Evolutionary conservation across 768 basidiomycete genomes (phyloP).

Genomic region (Lactarius tabidus): DNA sequence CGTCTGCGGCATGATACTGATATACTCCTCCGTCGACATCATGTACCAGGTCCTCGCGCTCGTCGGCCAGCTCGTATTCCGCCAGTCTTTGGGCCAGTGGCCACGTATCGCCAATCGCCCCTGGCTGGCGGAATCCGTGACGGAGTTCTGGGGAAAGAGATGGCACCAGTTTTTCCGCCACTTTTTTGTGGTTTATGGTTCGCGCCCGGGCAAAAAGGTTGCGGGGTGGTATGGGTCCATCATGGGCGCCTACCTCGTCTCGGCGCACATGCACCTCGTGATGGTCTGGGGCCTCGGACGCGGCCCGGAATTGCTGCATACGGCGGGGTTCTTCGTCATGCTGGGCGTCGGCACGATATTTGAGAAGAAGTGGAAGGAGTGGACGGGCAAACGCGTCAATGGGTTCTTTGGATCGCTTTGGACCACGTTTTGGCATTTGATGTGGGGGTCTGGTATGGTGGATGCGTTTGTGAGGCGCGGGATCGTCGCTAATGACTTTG

Average conservation of each 20-base stretch:
- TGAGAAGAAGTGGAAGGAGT: conserved; percentile 45
- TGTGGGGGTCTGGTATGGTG: conserved; percentile 35
- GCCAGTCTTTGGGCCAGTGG: conserved; percentile 34
- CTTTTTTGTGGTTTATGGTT: conserved; percentile 34
- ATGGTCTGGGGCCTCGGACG: conserved; percentile 59
- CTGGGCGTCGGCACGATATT: conserved; percentile 51
- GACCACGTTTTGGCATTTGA: conserved; percentile 44
- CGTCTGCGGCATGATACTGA: conserved; percentile 16
- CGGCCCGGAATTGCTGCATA: conserved; percentile 44
- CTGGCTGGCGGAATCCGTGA: conserved; percentile 37
- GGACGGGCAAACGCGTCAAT: conserved; percentile 43
- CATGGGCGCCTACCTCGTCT: conserved; percentile 57
- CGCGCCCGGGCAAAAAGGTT: conserved; percentile 34
- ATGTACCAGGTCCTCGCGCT: conserved; percentile 30
- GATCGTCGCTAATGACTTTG: conserved; percentile 16
- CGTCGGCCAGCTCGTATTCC: conserved; percentile 30
- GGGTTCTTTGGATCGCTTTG: conserved; percentile 53
- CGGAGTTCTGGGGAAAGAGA: conserved; percentile 39
- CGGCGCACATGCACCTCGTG: conserved; percentile 55
- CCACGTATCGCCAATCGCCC: conserved; percentile 38
- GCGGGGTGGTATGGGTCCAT: conserved; percentile 49
- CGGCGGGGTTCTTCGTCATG: conserved; percentile 55
- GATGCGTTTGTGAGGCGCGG: conserved; percentile 25
- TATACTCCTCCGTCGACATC: conserved; percentile 26
- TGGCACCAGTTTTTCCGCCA: conserved; percentile 41